These are phyloP conservation scores for Collybiopsis confluens DNA, from an alignment of 768 basidiomycete genomes.

Conservation along the genomic window DNA sequence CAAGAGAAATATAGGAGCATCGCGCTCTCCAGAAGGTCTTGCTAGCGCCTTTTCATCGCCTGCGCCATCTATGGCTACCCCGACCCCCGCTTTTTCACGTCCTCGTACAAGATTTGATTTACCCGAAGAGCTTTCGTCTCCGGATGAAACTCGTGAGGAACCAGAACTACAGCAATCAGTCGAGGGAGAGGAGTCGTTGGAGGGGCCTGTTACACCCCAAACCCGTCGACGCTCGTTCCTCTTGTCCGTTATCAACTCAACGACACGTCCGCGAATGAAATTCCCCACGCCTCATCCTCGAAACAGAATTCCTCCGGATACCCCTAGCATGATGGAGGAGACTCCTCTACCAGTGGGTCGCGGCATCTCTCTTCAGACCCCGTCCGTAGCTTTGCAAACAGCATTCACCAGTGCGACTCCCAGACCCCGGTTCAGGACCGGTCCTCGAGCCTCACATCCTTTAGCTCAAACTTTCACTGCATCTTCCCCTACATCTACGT, in stretches of 20 bases:
- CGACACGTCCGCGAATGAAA: constrained; percentile 67
- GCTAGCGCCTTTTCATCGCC: constrained; percentile 52
- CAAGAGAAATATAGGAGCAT: constrained; percentile 20
- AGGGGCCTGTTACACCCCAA: constrained; percentile 61
- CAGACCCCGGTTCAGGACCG: constrained; percentile 41
- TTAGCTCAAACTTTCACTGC: constrained; percentile 48
- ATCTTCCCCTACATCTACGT: constrained; percentile 33
- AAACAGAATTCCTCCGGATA: constrained; percentile 26
- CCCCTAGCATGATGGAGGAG: constrained; percentile 28
- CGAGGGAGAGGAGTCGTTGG: constrained; percentile 26
- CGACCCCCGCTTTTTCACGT: constrained; percentile 63
- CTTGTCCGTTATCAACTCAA: constrained; percentile 80
- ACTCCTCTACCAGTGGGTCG: constrained; percentile 24
- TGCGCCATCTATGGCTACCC: constrained; percentile 52
- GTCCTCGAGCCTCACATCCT: constrained; percentile 56
- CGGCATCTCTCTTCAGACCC: constrained; percentile 25
- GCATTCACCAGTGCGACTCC: constrained; percentile 67
- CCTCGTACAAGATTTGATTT: constrained; percentile 59
- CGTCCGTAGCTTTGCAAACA: constrained; percentile 34
- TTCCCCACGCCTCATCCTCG: constrained; percentile 61
- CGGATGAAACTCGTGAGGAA: constrained; percentile 18
- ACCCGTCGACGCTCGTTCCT: constrained; percentile 78
- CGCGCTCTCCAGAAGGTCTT: constrained; percentile 29
- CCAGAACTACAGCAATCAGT: constrained; percentile 16
- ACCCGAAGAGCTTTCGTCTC: constrained; percentile 31